Conservation (phyloP, 2,329 filamentous ascomycete genomes). For the Claviceps quebecensis region DNA sequence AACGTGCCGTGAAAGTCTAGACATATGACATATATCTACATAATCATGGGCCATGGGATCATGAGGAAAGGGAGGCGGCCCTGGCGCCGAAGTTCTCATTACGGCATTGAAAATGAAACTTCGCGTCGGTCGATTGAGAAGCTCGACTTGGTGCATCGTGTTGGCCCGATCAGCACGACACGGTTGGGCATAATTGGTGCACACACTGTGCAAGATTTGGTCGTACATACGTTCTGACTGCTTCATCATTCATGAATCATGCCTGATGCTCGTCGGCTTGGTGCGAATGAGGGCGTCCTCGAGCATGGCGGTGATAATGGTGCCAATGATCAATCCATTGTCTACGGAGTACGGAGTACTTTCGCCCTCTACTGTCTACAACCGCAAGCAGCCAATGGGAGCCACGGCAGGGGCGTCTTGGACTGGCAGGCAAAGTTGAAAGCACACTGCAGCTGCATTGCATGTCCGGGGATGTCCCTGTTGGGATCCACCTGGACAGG, state of each 20-base stretch:
- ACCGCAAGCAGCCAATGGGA: background rate
- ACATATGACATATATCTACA: too few species aligned
- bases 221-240: background rate
- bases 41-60: too few species aligned
- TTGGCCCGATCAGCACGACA: background rate
- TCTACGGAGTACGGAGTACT: background rate
- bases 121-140: background rate
- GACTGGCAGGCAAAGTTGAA: background rate
- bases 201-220: background rate
- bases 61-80: background rate
- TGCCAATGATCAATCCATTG: background rate
- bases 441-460: background rate
- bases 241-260: background rate
- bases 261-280: background rate
- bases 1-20: too few species aligned
- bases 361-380: background rate
- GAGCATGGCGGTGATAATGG: background rate
- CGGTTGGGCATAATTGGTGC: background rate
- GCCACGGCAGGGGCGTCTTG: background rate
- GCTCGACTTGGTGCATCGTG: background rate
- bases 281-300: background rate
- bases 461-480: background rate
- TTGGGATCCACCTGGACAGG: background rate
- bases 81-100: constrained; percentile 6
- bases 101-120: constrained; percentile 7